Percentiles rank a stretch among this genome's conserved stretches.
Evolutionary conservation across 2,329 filamentous ascomycete genomes (phyloP).

Genomic region (Hirsutella minnesotensis): DNA sequence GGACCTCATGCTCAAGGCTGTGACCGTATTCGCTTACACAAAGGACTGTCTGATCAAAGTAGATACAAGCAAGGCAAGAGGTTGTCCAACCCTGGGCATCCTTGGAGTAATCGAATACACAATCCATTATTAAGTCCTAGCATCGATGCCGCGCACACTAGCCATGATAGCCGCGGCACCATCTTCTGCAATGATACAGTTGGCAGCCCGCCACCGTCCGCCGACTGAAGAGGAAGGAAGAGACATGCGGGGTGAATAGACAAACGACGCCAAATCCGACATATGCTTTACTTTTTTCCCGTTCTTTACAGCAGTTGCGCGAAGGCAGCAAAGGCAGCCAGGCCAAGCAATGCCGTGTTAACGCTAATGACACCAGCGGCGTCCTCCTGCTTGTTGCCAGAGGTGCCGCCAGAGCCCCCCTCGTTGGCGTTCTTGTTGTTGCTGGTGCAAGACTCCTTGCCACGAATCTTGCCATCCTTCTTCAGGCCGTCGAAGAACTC

Average conservation of each 20-base stretch:
- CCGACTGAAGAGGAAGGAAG: slow-evolving; percentile 20
- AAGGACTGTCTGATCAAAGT: neutral
- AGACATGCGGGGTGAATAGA: slow-evolving; percentile 20
- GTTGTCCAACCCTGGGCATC: neutral
- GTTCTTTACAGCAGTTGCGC: slow-evolving; percentile 38
- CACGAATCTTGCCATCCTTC: slow-evolving; percentile 27
- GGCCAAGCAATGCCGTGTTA: slow-evolving; percentile 34
- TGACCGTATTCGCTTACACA: too few species aligned
- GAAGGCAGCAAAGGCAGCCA: slow-evolving; percentile 34
- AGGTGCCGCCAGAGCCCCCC: slow-evolving; percentile 17
- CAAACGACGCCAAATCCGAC: slow-evolving; percentile 24
- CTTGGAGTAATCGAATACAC: slow-evolving; percentile 18
- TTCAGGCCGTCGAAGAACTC: slow-evolving; percentile 34
- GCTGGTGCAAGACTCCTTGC: slow-evolving; percentile 34
- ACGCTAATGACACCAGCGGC: slow-evolving; percentile 32
- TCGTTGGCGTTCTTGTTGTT: slow-evolving; percentile 41
- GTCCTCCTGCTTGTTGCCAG: slow-evolving; percentile 17
- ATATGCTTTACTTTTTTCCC: slow-evolving; percentile 14
- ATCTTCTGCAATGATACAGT: slow-evolving; percentile 14
- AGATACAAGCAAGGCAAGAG: neutral
- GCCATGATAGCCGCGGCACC: slow-evolving; percentile 10
- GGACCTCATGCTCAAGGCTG: too few species aligned
- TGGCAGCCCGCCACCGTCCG: slow-evolving; percentile 21
- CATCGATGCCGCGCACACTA: slow-evolving; percentile 14
- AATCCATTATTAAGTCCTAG: slow-evolving; percentile 34